Conservation (phyloP, 148 eudicot genomes). For the Limonium bicolor region DNA sequence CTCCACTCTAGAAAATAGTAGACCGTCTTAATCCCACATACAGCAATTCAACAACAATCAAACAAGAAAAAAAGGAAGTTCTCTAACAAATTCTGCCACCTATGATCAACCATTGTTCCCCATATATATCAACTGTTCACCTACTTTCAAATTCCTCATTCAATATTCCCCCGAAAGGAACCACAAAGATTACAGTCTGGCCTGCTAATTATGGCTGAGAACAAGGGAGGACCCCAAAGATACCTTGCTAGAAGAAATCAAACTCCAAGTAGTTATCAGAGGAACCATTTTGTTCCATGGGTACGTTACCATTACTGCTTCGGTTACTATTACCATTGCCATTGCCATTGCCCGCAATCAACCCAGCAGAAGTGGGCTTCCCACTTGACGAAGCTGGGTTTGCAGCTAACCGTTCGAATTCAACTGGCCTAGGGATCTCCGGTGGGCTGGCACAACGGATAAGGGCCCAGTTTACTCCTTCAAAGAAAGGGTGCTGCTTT, state of each 20-base stretch:
- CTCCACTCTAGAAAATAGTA: too few relatives aligned
- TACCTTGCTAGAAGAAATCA: conserved; percentile 51
- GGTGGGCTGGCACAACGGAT: conserved; percentile 94
- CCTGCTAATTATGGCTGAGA: too few relatives aligned
- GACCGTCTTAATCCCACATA: too few relatives aligned
- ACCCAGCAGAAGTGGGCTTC: conserved; percentile 17
- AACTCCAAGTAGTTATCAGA: conserved; percentile 83
- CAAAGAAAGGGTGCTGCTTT: conserved; percentile 92
- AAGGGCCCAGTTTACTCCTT: conserved; percentile 93
- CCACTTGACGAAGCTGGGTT: conserved; percentile 27
- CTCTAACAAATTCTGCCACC: too few relatives aligned
- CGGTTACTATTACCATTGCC: conserved; percentile 4
- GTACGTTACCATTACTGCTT: background rate
- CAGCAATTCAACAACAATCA: too few relatives aligned
- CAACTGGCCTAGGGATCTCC: conserved; percentile 62
- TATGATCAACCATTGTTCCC: too few relatives aligned
- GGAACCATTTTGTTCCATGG: conserved; percentile 38
- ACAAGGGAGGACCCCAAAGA: too few relatives aligned
- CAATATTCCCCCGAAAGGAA: too few relatives aligned
- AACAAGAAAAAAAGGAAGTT: too few relatives aligned
- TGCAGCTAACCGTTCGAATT: conserved; percentile 35
- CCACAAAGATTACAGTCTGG: too few relatives aligned
- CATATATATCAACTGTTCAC: too few relatives aligned
- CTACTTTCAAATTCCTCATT: too few relatives aligned
- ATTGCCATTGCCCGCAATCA: background rate